A percentile compares a stretch with the other conserved stretches of the same genome.
Evolutionary conservation across 1,284 basidiomycete genomes (phyloP).

Genomic region (Malassezia sympodialis): DNA sequence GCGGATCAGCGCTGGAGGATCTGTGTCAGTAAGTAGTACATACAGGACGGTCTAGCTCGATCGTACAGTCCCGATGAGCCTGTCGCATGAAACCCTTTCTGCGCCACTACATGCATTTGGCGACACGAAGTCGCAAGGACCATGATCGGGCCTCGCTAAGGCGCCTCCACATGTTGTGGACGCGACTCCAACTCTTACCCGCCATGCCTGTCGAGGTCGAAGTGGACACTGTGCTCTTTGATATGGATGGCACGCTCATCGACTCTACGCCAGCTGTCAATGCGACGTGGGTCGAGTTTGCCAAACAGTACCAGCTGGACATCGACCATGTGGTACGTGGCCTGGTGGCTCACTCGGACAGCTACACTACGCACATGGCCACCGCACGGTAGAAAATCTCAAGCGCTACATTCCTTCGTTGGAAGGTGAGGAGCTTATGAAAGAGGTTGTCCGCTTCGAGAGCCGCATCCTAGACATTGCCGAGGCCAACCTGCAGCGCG

Average conservation of each 20-base stretch:
- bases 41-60: constrained; percentile 25
- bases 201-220: constrained; percentile 16
- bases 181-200: background rate
- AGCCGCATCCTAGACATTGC: constrained; percentile 41
- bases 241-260: constrained; percentile 48
- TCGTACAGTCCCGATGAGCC: constrained; percentile 30
- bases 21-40: constrained; percentile 3
- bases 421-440: constrained; percentile 24
- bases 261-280: constrained; percentile 46
- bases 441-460: constrained; percentile 38
- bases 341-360: background rate
- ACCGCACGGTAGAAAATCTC: constrained; percentile 43
- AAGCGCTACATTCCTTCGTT: constrained; percentile 36
- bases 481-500: constrained; percentile 10
- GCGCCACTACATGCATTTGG: constrained; percentile 25
- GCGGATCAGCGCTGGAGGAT: constrained; percentile 24
- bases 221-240: constrained; percentile 43
- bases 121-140: background rate
- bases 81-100: constrained; percentile 26
- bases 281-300: constrained; percentile 39
- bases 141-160: background rate
- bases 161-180: background rate
- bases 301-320: constrained; percentile 39
- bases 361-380: constrained; percentile 40
- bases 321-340: constrained; percentile 31